These are phyloP conservation scores for Yarrowia sp. DNA, from an alignment of 805 yeast genomes.

Conservation along the genomic window DNA sequence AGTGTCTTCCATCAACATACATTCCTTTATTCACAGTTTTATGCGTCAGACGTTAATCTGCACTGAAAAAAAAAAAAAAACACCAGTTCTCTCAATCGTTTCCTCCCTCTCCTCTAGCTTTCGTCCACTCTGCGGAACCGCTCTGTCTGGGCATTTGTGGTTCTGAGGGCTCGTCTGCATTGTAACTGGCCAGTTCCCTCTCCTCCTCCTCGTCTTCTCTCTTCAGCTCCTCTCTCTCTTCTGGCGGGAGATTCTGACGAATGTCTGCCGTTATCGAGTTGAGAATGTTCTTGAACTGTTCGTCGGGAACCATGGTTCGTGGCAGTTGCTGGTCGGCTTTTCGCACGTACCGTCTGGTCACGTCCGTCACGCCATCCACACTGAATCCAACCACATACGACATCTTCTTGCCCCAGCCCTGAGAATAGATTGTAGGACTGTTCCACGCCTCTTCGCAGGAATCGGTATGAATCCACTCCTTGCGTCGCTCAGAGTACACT, in stretches of 20 bases:
- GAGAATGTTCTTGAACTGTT: conserved; percentile 51
- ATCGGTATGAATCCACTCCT: conserved; percentile 87
- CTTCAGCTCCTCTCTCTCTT: conserved; percentile 52
- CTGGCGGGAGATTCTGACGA: conserved; percentile 48
- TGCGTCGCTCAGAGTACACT: conserved; percentile 65
- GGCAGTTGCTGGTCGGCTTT: conserved; percentile 55
- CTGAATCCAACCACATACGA: conserved; percentile 80
- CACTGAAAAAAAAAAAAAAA: too few relatives aligned
- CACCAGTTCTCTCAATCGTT: background rate
- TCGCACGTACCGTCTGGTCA: conserved; percentile 69
- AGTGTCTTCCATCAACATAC: too few relatives aligned
- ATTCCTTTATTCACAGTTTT: too few relatives aligned
- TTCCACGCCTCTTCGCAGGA: conserved; percentile 88
- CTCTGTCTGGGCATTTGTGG: conserved; percentile 66
- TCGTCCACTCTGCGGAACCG: conserved; percentile 79
- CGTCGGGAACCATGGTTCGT: conserved; percentile 56
- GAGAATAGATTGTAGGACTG: conserved; percentile 75
- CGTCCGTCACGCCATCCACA: conserved; percentile 66
- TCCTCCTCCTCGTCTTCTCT: conserved; percentile 50
- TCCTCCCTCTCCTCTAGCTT: conserved; percentile 81
- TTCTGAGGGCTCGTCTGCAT: conserved; percentile 21
- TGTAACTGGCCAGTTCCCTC: conserved; percentile 45
- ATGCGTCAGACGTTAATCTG: too few relatives aligned
- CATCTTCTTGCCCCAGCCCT: conserved; percentile 95
- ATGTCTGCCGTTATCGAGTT: conserved; percentile 51